Percentiles rank a stretch among this genome's conserved stretches.
Conservation (phyloP, 1,284 basidiomycete species). For the Rhizoctonia solani region DNA sequence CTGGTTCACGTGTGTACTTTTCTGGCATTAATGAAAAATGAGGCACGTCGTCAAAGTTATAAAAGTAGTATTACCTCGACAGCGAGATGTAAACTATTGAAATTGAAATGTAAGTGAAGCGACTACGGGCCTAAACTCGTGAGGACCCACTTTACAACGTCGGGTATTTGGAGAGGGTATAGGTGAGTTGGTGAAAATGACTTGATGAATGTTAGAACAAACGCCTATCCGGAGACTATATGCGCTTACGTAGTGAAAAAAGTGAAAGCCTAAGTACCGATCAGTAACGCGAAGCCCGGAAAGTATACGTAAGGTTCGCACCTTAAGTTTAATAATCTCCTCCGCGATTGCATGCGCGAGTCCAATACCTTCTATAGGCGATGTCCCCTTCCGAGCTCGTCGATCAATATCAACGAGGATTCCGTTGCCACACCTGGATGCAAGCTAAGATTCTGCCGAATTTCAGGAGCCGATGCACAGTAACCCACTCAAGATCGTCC, state of each 20-base stretch:
- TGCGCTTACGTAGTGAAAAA: constrained; percentile 81
- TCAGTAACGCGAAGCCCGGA: neutral
- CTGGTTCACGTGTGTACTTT: constrained; percentile 16
- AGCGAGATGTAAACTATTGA: constrained; percentile 73
- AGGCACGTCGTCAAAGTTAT: too few species aligned
- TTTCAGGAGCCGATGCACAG: constrained; percentile 8
- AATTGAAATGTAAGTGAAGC: constrained; percentile 20
- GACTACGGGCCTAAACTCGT: constrained; percentile 25
- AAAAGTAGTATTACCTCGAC: constrained; percentile 75
- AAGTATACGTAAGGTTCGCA: constrained; percentile 43
- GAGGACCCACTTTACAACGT: constrained; percentile 67
- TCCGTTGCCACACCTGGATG: constrained; percentile 70
- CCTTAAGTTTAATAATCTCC: constrained; percentile 74
- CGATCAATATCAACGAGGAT: constrained; percentile 78
- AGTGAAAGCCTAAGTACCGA: constrained; percentile 63
- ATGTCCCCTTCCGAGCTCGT: constrained; percentile 89
- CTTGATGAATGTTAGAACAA: constrained; percentile 47
- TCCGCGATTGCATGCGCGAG: constrained; percentile 93
- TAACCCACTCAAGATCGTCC: constrained; percentile 77
- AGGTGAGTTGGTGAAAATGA: constrained; percentile 71
- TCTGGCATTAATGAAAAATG: too few species aligned
- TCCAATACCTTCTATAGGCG: constrained; percentile 83
- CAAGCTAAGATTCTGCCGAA: neutral
- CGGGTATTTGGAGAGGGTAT: constrained; percentile 70
- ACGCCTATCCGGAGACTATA: neutral